Percentiles rank a stretch among this genome's conserved stretches.
Evolutionary conservation across 176 grass and related monocot genomes (phyloP).

Genomic region (maize (Zea mays)): DNA sequence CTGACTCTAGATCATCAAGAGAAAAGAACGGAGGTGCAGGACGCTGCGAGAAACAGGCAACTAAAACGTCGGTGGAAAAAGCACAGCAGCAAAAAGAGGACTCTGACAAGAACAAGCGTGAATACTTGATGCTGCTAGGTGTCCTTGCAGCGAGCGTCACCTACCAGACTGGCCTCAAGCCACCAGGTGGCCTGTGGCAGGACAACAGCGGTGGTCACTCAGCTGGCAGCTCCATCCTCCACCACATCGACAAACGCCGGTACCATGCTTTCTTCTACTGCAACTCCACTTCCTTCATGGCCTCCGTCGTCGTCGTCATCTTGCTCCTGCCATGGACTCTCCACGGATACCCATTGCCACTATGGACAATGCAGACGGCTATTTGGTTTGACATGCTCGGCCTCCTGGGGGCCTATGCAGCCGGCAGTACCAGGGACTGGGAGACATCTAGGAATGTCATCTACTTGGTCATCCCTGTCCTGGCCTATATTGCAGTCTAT

Average conservation of each 20-base stretch:
- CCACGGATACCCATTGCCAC: not conserved
- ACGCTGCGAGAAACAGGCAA: too few relatives aligned
- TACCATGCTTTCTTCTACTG: conserved; percentile 49
- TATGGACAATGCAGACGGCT: conserved; percentile 37
- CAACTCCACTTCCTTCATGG: conserved; percentile 51
- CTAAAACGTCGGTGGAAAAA: too few relatives aligned
- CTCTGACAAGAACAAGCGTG: not conserved
- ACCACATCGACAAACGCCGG: not conserved
- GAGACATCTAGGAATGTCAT: conserved; percentile 40
- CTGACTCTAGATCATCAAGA: too few relatives aligned
- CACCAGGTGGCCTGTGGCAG: conserved; percentile 31
- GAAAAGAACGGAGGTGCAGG: too few relatives aligned
- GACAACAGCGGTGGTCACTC: not conserved
- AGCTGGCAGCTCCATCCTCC: conserved; percentile 17
- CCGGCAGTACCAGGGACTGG: conserved; percentile 39
- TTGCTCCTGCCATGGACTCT: conserved; percentile 18
- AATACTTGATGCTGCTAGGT: conserved; percentile 45
- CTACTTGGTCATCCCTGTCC: conserved; percentile 35
- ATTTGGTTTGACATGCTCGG: conserved; percentile 50
- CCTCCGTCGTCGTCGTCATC: conserved; percentile 42
- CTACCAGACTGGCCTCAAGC: conserved; percentile 41
- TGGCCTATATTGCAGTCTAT: conserved; percentile 36
- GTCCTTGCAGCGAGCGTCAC: conserved; percentile 45
- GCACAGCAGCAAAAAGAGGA: too few relatives aligned
- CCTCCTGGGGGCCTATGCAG: conserved; percentile 55